Conservation (phyloP, 164 flowering plant species). For the Hamamelis virginiana region DNA sequence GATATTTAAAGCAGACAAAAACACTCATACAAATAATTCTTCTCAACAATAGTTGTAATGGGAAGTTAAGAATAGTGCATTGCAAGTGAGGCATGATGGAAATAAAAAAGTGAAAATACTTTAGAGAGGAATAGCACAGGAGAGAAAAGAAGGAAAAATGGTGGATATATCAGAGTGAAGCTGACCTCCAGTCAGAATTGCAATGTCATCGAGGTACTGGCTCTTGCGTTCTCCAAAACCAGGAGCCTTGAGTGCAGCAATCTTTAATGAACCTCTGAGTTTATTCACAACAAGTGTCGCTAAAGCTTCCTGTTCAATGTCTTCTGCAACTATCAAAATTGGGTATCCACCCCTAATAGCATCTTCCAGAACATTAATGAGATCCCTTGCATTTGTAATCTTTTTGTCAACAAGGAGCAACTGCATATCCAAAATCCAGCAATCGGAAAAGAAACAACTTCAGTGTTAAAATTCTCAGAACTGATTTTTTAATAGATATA, state of each 20-base stretch:
- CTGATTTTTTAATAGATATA: background rate
- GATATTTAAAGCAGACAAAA: background rate
- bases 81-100: background rate
- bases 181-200: slow-evolving; percentile 87
- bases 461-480: background rate
- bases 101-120: background rate
- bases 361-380: slow-evolving; percentile 78
- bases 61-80: background rate
- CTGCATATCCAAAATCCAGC: slow-evolving; percentile 38
- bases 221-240: slow-evolving; percentile 98
- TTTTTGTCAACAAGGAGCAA: slow-evolving; percentile 94
- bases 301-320: slow-evolving; percentile 97
- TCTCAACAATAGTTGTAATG: background rate
- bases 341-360: slow-evolving; percentile 87
- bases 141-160: background rate
- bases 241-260: slow-evolving; percentile 98
- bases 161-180: background rate
- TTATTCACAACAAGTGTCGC: slow-evolving; percentile 98
- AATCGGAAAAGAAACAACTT: background rate
- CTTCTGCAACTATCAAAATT: slow-evolving; percentile 85
- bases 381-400: slow-evolving; percentile 92
- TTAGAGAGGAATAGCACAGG: too few species aligned
- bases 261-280: slow-evolving; percentile 85
- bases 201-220: slow-evolving; percentile 96
- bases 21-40: background rate